Percentiles rank a stretch among this genome's conserved stretches.
Conservation (phyloP, 2,329 filamentous ascomycete species). For the Penicillium sp. region DNA sequence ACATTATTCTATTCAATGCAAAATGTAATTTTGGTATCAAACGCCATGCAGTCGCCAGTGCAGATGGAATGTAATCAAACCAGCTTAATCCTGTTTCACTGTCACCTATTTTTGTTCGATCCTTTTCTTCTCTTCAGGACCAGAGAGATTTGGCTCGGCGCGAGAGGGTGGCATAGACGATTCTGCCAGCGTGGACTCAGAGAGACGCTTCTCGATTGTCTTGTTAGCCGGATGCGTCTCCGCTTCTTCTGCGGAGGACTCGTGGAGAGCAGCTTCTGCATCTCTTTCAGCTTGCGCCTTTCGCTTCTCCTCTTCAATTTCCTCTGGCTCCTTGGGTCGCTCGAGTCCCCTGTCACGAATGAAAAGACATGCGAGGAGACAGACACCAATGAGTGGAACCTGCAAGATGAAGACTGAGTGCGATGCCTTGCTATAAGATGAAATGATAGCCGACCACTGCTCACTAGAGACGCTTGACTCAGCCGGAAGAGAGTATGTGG, state of each 20-base stretch:
- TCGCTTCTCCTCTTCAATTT: conserved; percentile 30
- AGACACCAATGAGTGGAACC: conserved; percentile 53
- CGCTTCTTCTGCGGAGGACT: conserved; percentile 1
- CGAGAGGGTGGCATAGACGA: conserved; percentile 15
- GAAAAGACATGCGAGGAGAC: conserved; percentile 51
- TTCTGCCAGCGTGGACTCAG: conserved; percentile 15
- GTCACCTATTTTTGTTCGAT: background rate
- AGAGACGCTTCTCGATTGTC: conserved; percentile 11
- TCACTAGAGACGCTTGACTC: conserved; percentile 27
- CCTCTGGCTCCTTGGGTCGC: conserved; percentile 32
- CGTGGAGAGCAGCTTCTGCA: conserved; percentile 14
- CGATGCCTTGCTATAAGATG: conserved; percentile 55
- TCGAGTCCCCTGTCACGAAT: conserved; percentile 53
- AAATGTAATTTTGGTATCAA: conserved; percentile 9
- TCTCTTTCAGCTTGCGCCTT: conserved; percentile 25
- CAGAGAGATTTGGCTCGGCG: conserved; percentile 2
- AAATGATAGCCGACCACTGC: conserved; percentile 44
- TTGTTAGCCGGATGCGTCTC: conserved; percentile 5
- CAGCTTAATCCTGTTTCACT: background rate
- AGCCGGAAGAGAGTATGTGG: conserved; percentile 40
- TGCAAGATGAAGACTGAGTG: conserved; percentile 57
- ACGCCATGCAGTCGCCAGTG: conserved; percentile 13
- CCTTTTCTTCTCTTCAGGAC: conserved; percentile 1
- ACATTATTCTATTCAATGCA: too few species aligned
- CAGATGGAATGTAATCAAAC: too few species aligned